A percentile compares a stretch with the other conserved stretches of the same genome.
These are phyloP conservation scores for Coniochaeta sp. DNA, from an alignment of 2,329 filamentous ascomycete genomes.

Conservation along the genomic window DNA sequence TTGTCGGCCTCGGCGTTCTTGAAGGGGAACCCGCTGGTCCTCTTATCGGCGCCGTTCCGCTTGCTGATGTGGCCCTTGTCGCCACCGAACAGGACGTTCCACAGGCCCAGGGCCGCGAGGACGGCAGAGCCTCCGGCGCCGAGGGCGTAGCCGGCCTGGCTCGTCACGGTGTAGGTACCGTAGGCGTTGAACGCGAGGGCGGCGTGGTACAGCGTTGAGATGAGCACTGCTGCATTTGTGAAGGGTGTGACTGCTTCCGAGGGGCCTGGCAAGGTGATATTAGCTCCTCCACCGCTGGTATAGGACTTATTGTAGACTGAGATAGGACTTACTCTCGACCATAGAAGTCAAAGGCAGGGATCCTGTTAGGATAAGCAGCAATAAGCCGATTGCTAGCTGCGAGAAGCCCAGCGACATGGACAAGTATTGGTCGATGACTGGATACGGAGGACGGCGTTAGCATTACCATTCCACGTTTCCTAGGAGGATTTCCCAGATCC, in stretches of 20 bases:
- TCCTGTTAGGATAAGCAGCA: conserved; percentile 64
- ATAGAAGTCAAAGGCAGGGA: conserved; percentile 56
- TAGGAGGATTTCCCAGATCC: not conserved
- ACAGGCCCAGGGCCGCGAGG: conserved; percentile 56
- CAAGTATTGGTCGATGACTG: conserved; percentile 65
- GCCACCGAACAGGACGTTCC: conserved; percentile 42
- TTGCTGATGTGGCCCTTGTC: conserved; percentile 25
- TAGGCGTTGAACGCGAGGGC: conserved; percentile 60
- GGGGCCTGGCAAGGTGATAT: conserved; percentile 9
- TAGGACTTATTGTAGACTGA: not conserved
- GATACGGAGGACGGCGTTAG: not conserved
- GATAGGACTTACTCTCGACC: conserved; percentile 25
- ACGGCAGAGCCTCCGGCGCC: conserved; percentile 49
- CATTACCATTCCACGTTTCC: not conserved
- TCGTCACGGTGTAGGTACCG: conserved; percentile 51
- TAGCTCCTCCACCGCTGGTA: not conserved
- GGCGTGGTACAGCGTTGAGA: conserved; percentile 62
- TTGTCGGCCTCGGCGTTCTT: conserved; percentile 24
- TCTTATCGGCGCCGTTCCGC: conserved; percentile 32
- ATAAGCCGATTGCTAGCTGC: conserved; percentile 55
- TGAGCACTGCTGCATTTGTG: conserved; percentile 56
- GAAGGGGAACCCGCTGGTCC: conserved; percentile 32
- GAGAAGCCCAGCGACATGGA: conserved; percentile 62
- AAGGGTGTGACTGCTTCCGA: conserved; percentile 48
- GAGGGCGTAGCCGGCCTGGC: conserved; percentile 51